phyloP scores from a whole-genome alignment of 2,329 filamentous ascomycete species.

The Stachybotrys elegans region DNA sequence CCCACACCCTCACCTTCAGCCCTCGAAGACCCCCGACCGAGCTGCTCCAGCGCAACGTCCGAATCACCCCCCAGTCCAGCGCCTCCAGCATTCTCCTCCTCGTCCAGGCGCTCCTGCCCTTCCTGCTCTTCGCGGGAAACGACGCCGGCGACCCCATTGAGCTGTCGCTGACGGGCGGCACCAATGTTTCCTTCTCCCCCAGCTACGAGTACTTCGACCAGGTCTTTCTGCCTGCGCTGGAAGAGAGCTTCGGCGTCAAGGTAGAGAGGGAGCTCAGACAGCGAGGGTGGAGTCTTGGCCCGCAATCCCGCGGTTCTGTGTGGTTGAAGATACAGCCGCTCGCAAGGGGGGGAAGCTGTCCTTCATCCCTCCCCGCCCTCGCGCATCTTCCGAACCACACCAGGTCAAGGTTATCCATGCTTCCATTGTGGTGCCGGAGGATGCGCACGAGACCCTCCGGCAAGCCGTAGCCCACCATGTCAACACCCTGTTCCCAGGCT shows the following conservation, averaged over 20 bases:
- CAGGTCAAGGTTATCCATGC: constrained; percentile 42
- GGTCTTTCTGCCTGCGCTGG: constrained; percentile 50
- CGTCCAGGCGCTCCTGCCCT: constrained; percentile 56
- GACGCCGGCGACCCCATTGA: constrained; percentile 37
- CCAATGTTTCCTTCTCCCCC: constrained; percentile 51
- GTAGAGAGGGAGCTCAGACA: constrained; percentile 38
- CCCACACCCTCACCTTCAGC: constrained; percentile 41
- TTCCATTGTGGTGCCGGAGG: constrained; percentile 43
- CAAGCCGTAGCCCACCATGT: constrained; percentile 34
- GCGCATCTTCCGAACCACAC: constrained; percentile 19
- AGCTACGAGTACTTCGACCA: constrained; percentile 61
- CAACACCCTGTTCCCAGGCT: constrained; percentile 33
- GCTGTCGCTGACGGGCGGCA: constrained; percentile 51
- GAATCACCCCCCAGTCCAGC: constrained; percentile 42
- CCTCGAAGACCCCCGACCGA: constrained; percentile 34
- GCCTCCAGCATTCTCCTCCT: constrained; percentile 53
- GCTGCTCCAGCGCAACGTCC: constrained; percentile 37
- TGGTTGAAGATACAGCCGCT: constrained; percentile 35
- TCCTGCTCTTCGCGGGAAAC: constrained; percentile 49
- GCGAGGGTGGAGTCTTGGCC: constrained; percentile 48
- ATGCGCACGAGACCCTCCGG: constrained; percentile 37
- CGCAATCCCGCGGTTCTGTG: constrained; percentile 34
- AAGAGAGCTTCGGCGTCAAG: constrained; percentile 42
- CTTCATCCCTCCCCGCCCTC: constrained; percentile 20
- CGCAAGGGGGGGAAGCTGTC: constrained; percentile 25